Evolutionary conservation across 768 basidiomycete genomes (phyloP), one percentile per base, ranked within the genome.

Genomic region (Hygrophorus russula): DNA sequence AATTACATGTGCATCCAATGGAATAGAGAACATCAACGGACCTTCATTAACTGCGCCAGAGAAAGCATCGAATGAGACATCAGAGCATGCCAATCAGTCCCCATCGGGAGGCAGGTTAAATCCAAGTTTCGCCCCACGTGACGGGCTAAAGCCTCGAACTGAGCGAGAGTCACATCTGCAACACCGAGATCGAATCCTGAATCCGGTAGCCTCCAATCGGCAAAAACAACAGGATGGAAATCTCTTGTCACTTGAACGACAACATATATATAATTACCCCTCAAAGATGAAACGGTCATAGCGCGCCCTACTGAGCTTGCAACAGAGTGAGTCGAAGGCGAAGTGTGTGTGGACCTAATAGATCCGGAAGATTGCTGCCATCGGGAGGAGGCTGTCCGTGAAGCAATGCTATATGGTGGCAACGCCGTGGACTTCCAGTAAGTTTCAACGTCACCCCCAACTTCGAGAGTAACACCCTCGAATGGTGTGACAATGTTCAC

Each of bases 401-500:
- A 57, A 28, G 68, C 56, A 39, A 54, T 58, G 12, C 53, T 57
- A 11, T 75, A 68, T 14, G 66, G 65, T 2, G 71, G 60, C 36
- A 65, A 63, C 24, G 67, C 68, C 14, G 82, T 78, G 2, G 92
- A 93, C 64, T 97, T 98, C 96, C 96, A 99, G 60, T 99, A 99
- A 0, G 94, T 99, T 65, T 98, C 93, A 20, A 98, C 76, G 41
- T 87, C 80, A 18, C 96, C 94, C 17, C 92, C 93, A 43, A 97
- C 84, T 63, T 93, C 89, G 10, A 98, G 71, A 45, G 90, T 90
- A 39, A 91, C 89, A 2, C 88, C 91, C 45, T 82, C 78, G 64
- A 98, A 98, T 1, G 91, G 85, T 7, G 80, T 82, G 48, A 94
- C 78, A 45, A 92, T 74, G 53, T 78, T 86, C 27, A 89, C 70